Conservation (phyloP, 495 filamentous ascomycete species). For the Penicillium dipodomyicola region DNA sequence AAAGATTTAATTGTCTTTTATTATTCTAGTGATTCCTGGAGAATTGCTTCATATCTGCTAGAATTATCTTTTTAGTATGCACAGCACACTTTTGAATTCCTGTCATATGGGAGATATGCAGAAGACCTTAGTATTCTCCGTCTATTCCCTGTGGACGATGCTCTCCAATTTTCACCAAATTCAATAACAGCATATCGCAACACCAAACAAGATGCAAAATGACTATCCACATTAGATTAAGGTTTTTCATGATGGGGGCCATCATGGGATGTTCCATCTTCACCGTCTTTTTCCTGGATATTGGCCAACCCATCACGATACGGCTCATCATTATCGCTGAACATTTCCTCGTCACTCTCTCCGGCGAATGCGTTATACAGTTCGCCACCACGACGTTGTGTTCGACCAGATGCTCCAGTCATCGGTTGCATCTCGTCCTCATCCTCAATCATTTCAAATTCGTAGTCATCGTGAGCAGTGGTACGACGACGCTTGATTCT, state of each 20-base stretch:
- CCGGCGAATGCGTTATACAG: slow-evolving; percentile 93
- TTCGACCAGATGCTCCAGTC: slow-evolving; percentile 35
- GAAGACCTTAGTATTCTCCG: neutral
- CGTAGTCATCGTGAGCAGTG: slow-evolving; percentile 80
- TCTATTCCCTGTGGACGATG: slow-evolving; percentile 4
- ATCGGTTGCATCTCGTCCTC: slow-evolving; percentile 68
- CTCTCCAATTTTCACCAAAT: neutral
- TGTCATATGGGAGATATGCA: slow-evolving; percentile 9
- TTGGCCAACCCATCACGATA: slow-evolving; percentile 39
- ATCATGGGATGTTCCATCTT: slow-evolving; percentile 20
- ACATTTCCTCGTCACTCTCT: slow-evolving; percentile 69
- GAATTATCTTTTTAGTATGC: slow-evolving; percentile 2
- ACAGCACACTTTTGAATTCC: slow-evolving; percentile 4
- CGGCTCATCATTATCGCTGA: slow-evolving; percentile 57
- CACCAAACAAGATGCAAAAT: slow-evolving; percentile 12
- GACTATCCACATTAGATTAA: slow-evolving; percentile 15
- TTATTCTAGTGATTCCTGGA: neutral
- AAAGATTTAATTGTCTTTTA: neutral
- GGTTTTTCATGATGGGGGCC: slow-evolving; percentile 20
- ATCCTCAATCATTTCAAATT: slow-evolving; percentile 88
- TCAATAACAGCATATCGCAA: slow-evolving; percentile 9
- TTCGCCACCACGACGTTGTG: slow-evolving; percentile 67
- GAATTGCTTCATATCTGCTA: neutral
- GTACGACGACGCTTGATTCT: slow-evolving; percentile 72
- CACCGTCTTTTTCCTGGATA: slow-evolving; percentile 21